phyloP scores from a whole-genome alignment of 441 rosid genomes.

The Isatis lusitanica region DNA sequence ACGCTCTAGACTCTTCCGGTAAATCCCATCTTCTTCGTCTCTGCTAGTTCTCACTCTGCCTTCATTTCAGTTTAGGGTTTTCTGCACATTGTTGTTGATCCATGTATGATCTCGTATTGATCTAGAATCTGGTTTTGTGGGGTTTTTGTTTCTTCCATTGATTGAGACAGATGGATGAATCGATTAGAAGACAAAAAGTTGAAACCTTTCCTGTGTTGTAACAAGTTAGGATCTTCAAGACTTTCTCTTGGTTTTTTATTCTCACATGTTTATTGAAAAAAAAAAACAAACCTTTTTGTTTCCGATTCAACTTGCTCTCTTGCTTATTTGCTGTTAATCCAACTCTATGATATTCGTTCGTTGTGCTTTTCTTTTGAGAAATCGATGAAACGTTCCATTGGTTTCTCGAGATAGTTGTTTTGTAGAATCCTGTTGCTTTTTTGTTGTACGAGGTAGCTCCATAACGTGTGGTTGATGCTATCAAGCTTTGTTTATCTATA shows the following conservation, averaged over 20 bases:
- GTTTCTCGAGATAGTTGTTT: neutral
- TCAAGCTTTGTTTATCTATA: neutral
- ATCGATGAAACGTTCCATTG: neutral
- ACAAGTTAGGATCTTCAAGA: neutral
- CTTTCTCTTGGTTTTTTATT: neutral
- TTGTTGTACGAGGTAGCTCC: neutral
- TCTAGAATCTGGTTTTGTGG: neutral
- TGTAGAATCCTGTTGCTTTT: neutral
- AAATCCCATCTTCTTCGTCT: slow-evolving; percentile 18
- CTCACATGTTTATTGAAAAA: neutral
- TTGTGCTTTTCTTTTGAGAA: neutral
- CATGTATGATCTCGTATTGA: neutral
- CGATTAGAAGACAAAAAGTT: neutral
- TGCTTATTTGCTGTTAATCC: neutral
- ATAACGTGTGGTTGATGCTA: neutral
- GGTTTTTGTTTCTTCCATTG: neutral
- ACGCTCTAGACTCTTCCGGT: slow-evolving; percentile 2
- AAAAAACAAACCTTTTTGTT: neutral
- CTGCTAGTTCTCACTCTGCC: neutral
- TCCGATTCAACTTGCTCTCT: neutral
- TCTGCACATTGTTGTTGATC: neutral
- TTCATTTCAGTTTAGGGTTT: neutral
- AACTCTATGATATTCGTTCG: neutral
- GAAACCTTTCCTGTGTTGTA: neutral
- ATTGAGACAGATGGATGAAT: neutral